Base-by-base conservation (phyloP, 139 green algal species). In the Micractinium conductrix region DNA sequence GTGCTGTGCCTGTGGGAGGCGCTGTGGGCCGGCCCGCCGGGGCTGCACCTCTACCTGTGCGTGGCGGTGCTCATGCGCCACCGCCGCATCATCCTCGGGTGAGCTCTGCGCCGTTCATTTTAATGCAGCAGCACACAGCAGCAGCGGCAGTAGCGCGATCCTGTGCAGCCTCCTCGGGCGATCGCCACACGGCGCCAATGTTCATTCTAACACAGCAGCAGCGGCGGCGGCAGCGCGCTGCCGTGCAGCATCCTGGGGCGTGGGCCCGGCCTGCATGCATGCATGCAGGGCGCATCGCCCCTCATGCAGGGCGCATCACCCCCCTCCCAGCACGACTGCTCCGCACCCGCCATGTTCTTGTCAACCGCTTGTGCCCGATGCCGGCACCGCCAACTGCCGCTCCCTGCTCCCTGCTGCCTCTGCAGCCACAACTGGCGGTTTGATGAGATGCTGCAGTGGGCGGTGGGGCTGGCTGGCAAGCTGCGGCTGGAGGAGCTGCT, bases 1-100 rank as follows among this genome's bases (percentile, higher is more conserved):
- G 93, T 96, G 72, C 83, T 97, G 68, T 80, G 89, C 35, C 93
- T 98, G 74, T 98, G 96, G 96, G 96, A 98, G 89, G 91, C 91
- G n/a, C 86, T 95, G 19, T 98, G 94, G 94, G 87, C 89, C 21
- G 85, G 89, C 63, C 89, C 85, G 19, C 84, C 85, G 10, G 91
- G 98, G 38, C 88, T 98, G 65, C 95, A 96, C 90, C 88, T 98
- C 33, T 98, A 94, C 90, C 74, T 98, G 37, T 92, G 87, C 42
- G 91, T 91, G 19, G 96, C 94, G 0, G 84, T 97, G 44, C 93
- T 98, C 40, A 85, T 94, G 72, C 90, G 93, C 16, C 92, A 97
- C 87, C 84, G 95, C 16, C 58, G 78, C 28, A 28, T 22, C 30
- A 74, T 83, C 17, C 78, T 83, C 30, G 62, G 75, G 75, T 26